Percentiles rank a stretch among this genome's conserved stretches.
Conservation (phyloP, 345 rosid genomes). For the Rhodamnia argentea region DNA sequence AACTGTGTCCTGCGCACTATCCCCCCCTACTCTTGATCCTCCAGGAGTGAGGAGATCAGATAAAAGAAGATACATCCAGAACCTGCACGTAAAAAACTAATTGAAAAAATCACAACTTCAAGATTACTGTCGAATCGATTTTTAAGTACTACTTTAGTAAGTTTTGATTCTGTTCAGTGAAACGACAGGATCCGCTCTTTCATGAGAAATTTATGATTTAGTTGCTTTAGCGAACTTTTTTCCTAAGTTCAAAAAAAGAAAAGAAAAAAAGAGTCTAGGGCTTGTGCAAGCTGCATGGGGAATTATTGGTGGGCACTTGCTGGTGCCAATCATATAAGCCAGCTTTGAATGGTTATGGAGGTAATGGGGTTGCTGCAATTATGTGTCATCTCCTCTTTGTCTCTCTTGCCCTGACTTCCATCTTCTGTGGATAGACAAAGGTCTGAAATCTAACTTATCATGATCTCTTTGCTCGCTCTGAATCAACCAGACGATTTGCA, state of each 20-base stretch:
- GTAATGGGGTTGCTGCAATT: not conserved
- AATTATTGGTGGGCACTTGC: not conserved
- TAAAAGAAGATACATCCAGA: not conserved
- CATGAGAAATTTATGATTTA: not conserved
- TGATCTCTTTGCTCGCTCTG: not conserved
- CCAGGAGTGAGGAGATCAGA: not conserved
- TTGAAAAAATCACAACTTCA: not conserved
- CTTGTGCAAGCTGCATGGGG: not conserved
- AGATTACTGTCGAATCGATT: not conserved
- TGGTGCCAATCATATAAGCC: not conserved
- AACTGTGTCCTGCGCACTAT: not conserved
- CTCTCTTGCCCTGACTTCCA: not conserved
- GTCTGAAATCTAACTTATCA: not conserved
- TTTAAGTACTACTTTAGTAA: fast-evolving
- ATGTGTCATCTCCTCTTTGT: not conserved
- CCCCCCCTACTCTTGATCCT: not conserved
- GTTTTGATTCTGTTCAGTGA: not conserved
- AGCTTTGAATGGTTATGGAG: not conserved
- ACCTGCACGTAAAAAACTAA: no score
- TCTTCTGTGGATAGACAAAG: not conserved
- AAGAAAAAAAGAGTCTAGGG: not conserved
- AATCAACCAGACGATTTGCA: not conserved
- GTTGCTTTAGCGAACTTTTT: not conserved
- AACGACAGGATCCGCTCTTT: not conserved
- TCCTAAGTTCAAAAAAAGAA: not conserved